Evolutionary conservation across 2,329 filamentous ascomycete species (phyloP), one percentile per base, ranked within the genome.

Genomic region (Epichloe hybrida): DNA sequence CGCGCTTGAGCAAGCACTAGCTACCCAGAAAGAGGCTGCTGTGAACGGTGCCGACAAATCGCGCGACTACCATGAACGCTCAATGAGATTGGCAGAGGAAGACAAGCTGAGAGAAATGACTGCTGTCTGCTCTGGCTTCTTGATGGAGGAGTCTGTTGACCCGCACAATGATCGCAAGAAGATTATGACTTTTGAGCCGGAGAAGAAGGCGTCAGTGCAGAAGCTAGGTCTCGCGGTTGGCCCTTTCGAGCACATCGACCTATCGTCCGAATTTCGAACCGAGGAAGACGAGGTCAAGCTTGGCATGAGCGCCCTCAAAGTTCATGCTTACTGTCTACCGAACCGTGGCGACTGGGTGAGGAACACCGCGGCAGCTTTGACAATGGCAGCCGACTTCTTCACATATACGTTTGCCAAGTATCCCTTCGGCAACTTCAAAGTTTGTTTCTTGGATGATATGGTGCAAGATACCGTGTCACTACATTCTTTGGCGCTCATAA

Each of bases 141-240:
- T 94, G 56, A 84, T 86, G 34, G 88, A 95, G 64, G 91, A 97
- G 62, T 76, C 83, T 40, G 73, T 84, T 35, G 86, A 95, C 59
- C 79, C 83, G 12, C 76, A 78, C 27, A 86, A 97, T 58, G 76
- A 86, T 50, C 81, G 80, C 23, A 89, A 88, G 63, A 96, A 95
- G 67, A 89, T 88, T 2, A 86, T 93, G 63, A 87, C 84, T 0
- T 98, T 97, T 62, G 80, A 82, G 50, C 84, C 86, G 47, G 77
- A 79, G 53, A 81, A 83, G 54, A 81, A 85, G 48, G 80, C 93
- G 9, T 83, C 89, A 1, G 84, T 91, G 1, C 86, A 90, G 55
- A 91, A 97, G 63, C 83, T 98, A 56, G 91, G 90, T 4, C 95
- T 98, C 64, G 87, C 89, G 2, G 80, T 97, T 51, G 93, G 94